Evolutionary conservation across 148 eudicot genomes (phyloP), one percentile per base, ranked within the genome.

Genomic region (Fagopyrum tataricum): DNA sequence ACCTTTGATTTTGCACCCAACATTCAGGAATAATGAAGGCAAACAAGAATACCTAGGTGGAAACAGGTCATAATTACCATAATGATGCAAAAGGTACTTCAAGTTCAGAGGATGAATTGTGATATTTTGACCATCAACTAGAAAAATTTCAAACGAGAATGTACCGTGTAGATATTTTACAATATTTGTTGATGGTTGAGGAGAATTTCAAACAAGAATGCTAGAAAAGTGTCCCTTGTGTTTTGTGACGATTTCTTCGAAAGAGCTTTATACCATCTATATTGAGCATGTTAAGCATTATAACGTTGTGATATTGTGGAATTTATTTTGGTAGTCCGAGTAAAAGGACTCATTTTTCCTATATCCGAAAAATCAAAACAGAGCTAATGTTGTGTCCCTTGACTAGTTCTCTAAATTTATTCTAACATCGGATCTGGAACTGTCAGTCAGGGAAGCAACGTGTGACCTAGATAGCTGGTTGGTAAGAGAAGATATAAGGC

Each of bases 81-180:
- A 90, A 78, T 95, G 91, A 82, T 88, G 89, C 80, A 95, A 76
- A 80, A 95, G 99, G 77, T 96, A 95, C 90, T 90, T 95, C 94
- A 90, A 78, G 76, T 89, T 90, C 74, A 95, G 73, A 40, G 99
- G 93, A 86, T 95, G 97, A 77, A 95, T 90, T 74, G 88, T 86
- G 64, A 92, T 77, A 77, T 91, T 86, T 80, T 95, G 99, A 75
- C 99, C 99, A 84, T 95, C 99, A 82, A 86, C 83, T n/a, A n/a
- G n/a, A n/a, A n/a, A n/a, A n/a, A n/a, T n/a, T n/a, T n/a, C n/a
- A n/a, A n/a, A n/a, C n/a, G n/a, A n/a, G n/a, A n/a, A n/a, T n/a
- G n/a, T n/a, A n/a, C n/a, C n/a, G n/a, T n/a, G n/a, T n/a, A n/a
- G n/a, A n/a, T n/a, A n/a, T n/a, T 70, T 70, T 95, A 76, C 92